Conservation (phyloP, 2,329 filamentous ascomycete genomes). For the Trichoderma arundinaceum region DNA sequence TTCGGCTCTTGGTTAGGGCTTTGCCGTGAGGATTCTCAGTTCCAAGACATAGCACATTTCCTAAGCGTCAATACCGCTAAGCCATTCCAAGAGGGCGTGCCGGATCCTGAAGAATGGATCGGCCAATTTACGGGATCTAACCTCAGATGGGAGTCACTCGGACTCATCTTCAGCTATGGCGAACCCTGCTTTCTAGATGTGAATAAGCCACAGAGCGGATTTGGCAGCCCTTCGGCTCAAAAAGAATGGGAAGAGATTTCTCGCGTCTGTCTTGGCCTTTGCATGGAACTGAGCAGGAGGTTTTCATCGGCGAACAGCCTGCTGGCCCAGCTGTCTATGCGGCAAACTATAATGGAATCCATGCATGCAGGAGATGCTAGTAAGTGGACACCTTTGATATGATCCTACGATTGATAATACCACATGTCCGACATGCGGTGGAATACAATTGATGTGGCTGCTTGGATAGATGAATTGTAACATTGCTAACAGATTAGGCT, state of each 20-base stretch:
- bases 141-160: constrained; percentile 53
- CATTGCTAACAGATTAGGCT: constrained; percentile 37
- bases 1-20: constrained; percentile 41
- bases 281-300: constrained; percentile 34
- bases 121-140: constrained; percentile 47
- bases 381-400: constrained; percentile 37
- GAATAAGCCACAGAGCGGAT: background rate
- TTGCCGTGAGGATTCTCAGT: constrained; percentile 37
- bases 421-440: background rate
- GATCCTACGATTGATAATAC: background rate
- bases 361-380: constrained; percentile 49
- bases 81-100: constrained; percentile 45
- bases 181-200: background rate
- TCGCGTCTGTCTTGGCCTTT: constrained; percentile 30
- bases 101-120: constrained; percentile 46
- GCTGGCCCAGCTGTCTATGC: constrained; percentile 46
- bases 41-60: constrained; percentile 46
- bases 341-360: constrained; percentile 46
- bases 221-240: background rate
- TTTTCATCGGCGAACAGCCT: constrained; percentile 45
- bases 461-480: background rate
- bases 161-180: constrained; percentile 42
- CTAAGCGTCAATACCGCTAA: constrained; percentile 48
- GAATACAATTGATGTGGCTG: too few relatives aligned
- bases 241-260: constrained; percentile 28